Conservation (phyloP, 2,329 filamentous ascomycete genomes). For the Tolypocladium nubicola region DNA sequence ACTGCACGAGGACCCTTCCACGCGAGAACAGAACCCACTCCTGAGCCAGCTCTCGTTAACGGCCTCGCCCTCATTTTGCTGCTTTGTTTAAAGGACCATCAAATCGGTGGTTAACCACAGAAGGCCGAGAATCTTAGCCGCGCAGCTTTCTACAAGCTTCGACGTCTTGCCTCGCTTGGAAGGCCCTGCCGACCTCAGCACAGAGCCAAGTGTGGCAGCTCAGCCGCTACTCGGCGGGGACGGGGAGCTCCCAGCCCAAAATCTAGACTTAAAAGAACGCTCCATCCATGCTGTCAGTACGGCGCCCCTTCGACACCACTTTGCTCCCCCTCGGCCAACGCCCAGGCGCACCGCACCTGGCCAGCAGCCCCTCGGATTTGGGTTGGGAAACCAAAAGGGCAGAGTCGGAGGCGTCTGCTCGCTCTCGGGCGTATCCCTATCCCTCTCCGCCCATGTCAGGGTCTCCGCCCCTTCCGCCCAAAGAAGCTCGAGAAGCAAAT, state of each 20-base stretch:
- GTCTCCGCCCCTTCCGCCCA: slow-evolving; percentile 51
- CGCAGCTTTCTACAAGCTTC: background rate
- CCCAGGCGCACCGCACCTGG: slow-evolving; percentile 45
- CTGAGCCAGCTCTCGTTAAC: background rate
- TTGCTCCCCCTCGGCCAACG: slow-evolving; percentile 43
- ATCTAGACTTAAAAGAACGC: slow-evolving; percentile 24
- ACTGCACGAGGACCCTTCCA: background rate
- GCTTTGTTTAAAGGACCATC: background rate
- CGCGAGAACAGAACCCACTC: background rate
- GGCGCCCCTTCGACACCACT: slow-evolving; percentile 29
- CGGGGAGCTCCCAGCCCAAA: slow-evolving; percentile 19
- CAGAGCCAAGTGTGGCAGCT: background rate
- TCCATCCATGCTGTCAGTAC: slow-evolving; percentile 45
- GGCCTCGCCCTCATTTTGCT: background rate
- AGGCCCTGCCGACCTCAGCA: background rate
- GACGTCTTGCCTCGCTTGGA: background rate
- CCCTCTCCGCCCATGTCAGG: slow-evolving; percentile 68
- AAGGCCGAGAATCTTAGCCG: background rate
- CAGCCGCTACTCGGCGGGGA: background rate
- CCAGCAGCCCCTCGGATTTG: slow-evolving; percentile 39
- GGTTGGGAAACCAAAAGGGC: slow-evolving; percentile 38
- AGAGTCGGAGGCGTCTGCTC: slow-evolving; percentile 40
- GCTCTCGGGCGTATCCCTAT: slow-evolving; percentile 55
- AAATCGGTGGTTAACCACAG: background rate
- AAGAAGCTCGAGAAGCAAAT: slow-evolving; percentile 45